phyloP scores from a whole-genome alignment of 2,329 filamentous ascomycete genomes.

The Calonectria henricotiae region DNA sequence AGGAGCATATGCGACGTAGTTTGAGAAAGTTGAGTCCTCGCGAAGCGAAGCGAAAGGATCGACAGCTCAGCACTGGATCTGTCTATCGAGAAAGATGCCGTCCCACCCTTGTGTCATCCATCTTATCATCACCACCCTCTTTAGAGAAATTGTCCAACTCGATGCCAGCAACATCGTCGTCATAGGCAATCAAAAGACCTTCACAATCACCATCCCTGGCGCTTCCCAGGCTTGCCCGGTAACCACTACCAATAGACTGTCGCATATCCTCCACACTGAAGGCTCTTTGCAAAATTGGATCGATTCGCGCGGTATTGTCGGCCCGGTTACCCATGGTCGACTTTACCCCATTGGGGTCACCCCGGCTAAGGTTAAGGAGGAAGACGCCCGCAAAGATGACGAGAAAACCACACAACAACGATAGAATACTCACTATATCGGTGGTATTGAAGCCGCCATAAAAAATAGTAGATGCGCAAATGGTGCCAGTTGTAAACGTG shows the following conservation, averaged over 20 bases:
- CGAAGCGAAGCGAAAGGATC: too few species aligned
- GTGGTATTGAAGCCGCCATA: constrained; percentile 14
- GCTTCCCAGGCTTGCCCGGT: background rate
- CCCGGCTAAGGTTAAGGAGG: constrained; percentile 1
- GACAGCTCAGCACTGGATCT: too few species aligned
- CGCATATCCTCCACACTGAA: background rate
- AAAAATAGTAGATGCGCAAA: constrained; percentile 6
- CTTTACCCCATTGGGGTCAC: background rate
- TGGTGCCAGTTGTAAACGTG: background rate
- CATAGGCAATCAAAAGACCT: background rate
- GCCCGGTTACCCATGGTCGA: too few species aligned
- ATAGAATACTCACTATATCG: background rate
- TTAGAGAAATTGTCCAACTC: background rate
- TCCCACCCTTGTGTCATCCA: background rate
- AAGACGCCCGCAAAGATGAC: background rate
- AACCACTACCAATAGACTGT: background rate
- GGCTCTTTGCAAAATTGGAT: too few species aligned
- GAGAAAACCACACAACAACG: constrained; percentile 1
- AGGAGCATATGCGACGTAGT: too few species aligned
- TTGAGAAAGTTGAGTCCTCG: too few species aligned
- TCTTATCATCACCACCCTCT: too few species aligned
- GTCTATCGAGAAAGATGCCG: too few species aligned
- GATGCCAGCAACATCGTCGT: background rate
- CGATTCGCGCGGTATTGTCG: background rate
- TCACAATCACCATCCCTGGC: background rate